Base-by-base conservation (phyloP, 1,284 basidiomycete species). In the Tilletia caries region DNA sequence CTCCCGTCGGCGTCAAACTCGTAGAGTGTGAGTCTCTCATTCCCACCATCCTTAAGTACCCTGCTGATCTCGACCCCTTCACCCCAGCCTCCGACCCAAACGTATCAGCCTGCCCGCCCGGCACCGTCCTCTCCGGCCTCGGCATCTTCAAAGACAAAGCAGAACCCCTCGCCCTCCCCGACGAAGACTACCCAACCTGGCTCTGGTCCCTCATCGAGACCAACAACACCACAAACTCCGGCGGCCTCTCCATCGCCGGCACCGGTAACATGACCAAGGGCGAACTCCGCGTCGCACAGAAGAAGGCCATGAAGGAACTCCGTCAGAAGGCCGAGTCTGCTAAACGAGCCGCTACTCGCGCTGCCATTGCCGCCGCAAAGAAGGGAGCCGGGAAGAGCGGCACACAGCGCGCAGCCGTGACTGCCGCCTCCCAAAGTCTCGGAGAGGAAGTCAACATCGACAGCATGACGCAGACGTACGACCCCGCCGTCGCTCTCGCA, bases 171-270 rank as follows among this genome's bases (percentile, higher is more conserved):
- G 92, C 94, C 1, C 84, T 88, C 13, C 86, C 91, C 2, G 94
- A 97, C 84, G 89, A 91, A 46, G 89, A 91, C 77, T 96, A 97
- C 83, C 94, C 94, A 1, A 82, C 88, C 3, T 96, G 94, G 94
- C 84, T 97, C 58, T 97, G 93, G 92, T 89, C 87, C 27, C 82
- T 94, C 54, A 84, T 92, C 10, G 82, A 81, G 34, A 78, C 79
- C 50, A 73, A 78, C 0, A 73, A 74, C 5, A 73, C 75, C 52
- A 68, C 71, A 1, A 71, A 73, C 13, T 68, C 70, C 13, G 77
- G 77, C 8, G 73, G 77, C 15, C 71, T 79, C 13, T 70, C 74
- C 10, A 75, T 74, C 20, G 74, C 77, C 44, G 78, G 77, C 48
- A 75, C 76, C 62, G 79, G 76, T 1, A 77, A 77, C 33, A 76